Percentiles rank a stretch among this genome's conserved stretches.
Conservation (phyloP, 2,329 filamentous ascomycete species). For the Coniochaeta pulveracea region DNA sequence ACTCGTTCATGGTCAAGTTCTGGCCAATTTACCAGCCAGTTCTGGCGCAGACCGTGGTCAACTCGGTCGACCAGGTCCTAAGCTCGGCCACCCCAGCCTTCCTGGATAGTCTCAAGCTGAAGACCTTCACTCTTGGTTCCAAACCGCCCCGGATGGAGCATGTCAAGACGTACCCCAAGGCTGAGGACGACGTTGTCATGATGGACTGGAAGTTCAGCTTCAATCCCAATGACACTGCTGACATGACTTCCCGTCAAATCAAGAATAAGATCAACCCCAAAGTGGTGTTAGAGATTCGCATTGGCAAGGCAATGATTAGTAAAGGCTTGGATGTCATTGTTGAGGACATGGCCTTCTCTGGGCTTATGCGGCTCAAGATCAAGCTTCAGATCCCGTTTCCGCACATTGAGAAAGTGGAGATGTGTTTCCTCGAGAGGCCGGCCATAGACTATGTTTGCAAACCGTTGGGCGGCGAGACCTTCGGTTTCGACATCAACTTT, state of each 20-base stretch:
- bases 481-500: conserved; percentile 98
- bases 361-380: conserved; percentile 92
- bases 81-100: conserved; percentile 87
- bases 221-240: conserved; percentile 84
- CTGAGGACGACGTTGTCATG: conserved; percentile 86
- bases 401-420: conserved; percentile 87
- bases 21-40: conserved; percentile 98
- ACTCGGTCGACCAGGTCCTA: conserved; percentile 89
- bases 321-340: conserved; percentile 97
- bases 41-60: conserved; percentile 82
- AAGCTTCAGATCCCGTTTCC: conserved; percentile 95
- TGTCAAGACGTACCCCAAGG: conserved; percentile 95
- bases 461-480: conserved; percentile 84
- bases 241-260: conserved; percentile 81
- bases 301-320: conserved; percentile 94
- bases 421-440: conserved; percentile 85
- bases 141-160: conserved; percentile 96
- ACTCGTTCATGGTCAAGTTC: conserved; percentile 96
- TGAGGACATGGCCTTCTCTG: conserved; percentile 92
- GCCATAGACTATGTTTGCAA: conserved; percentile 97
- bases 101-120: conserved; percentile 85
- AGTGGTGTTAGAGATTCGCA: conserved; percentile 83
- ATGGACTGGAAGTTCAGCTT: conserved; percentile 99
- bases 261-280: conserved; percentile 97
- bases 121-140: conserved; percentile 84